Evolutionary conservation across 305 asterid species (phyloP), one percentile per base, ranked within the genome.

Genomic region (Fraxinus albicans): DNA sequence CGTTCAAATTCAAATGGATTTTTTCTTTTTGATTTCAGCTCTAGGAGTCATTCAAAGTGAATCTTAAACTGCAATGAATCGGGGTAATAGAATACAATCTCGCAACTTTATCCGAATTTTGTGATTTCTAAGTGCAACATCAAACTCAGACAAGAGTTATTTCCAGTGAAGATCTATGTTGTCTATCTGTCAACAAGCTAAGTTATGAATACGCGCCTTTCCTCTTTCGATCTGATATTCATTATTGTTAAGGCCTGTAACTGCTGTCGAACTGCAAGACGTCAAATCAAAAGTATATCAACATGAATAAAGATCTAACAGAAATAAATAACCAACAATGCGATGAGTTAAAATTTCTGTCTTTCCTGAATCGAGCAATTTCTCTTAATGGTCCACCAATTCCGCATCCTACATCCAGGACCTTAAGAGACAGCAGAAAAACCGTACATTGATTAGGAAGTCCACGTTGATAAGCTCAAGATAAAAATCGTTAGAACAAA

Each of bases 381-480:
- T 96, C 98, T 89, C 98, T 87, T 85, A 96, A 85, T 25, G 98
- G 99, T 12, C 99, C 99, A 33, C 99, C 99, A 85, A 96, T 93
- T 86, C 99, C 99, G 85, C 99, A 96, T 74, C 99, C 99, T 36
- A 94, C 98, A 86, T 96, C 99, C 93, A 94, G 91, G 86, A 94
- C 99, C 99, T 95, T 86, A 42, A 88, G 50, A 86, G 21, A 90
- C 17, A 63, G 63, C 44, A 76, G 79, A 81, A 53, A 85, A 35
- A 17, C 80, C 50, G 87, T 15, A 77, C 76, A 73, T 34, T 33
- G 12, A 73, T 73, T 70, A 72, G 55, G n/a, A 15, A 44, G 35
- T 60, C 36, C 19, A 80, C 7, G 10, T 2, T 53, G 72, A 72
- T 10, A 79, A 77, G 63, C 80, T 44, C 53, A 74, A 67, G 40